Conservation (phyloP, 257 asterid genomes). For the Rauvolfia tetraphylla region DNA sequence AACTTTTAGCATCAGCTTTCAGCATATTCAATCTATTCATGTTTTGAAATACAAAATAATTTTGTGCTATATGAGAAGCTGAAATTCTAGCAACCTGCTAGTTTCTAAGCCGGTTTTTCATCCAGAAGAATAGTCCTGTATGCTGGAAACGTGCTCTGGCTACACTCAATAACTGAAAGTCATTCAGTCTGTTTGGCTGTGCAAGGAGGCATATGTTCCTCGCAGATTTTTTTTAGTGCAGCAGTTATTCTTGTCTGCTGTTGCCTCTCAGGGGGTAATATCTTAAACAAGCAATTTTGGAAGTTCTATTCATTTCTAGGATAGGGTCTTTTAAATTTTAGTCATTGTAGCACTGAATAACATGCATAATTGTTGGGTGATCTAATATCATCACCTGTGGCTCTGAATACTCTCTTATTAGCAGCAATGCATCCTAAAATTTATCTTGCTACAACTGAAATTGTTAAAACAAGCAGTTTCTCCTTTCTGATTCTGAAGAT, state of each 20-base stretch:
- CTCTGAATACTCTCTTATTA: slow-evolving; percentile 5
- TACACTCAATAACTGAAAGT: background rate
- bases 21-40: background rate
- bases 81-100: background rate
- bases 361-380: too few relatives aligned
- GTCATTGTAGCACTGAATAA: background rate
- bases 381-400: slow-evolving; percentile 7
- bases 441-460: background rate
- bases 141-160: background rate
- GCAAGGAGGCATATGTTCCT: background rate
- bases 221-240: background rate
- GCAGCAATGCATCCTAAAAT: background rate
- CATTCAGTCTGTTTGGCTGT: background rate
- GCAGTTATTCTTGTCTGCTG: background rate
- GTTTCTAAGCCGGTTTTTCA: background rate
- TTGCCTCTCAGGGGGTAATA: background rate
- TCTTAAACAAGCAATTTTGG: background rate
- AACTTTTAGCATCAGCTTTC: background rate
- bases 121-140: background rate
- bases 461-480: background rate
- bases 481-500: slow-evolving; percentile 21
- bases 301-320: background rate
- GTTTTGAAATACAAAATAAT: background rate
- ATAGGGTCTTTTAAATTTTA: background rate
- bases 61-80: background rate